phyloP scores from a whole-genome alignment of 2,329 filamentous ascomycete genomes.

The Pseudonectria foliicola region DNA sequence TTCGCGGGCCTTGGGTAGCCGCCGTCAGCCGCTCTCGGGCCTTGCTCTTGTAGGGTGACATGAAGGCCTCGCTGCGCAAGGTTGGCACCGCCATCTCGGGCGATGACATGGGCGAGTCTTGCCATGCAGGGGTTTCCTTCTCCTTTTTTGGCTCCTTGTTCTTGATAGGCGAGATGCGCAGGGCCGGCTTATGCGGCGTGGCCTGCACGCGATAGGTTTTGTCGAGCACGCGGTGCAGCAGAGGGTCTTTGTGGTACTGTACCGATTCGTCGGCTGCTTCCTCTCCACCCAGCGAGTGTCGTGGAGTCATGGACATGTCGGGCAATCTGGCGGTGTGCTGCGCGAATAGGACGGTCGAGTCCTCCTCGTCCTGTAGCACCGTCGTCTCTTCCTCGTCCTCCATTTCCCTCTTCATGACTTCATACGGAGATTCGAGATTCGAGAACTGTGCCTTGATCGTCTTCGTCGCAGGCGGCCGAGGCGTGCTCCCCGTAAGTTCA shows the following conservation, averaged over 20 bases:
- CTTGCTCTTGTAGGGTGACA: conserved; percentile 56
- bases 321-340: conserved; percentile 50
- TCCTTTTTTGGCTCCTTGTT: conserved; percentile 28
- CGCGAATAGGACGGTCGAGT: conserved; percentile 43
- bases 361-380: conserved; percentile 32
- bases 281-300: conserved; percentile 35
- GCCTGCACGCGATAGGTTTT: conserved; percentile 93
- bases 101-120: conserved; percentile 59
- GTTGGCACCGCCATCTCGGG: conserved; percentile 76
- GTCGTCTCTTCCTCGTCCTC: conserved; percentile 36
- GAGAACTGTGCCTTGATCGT: conserved; percentile 49
- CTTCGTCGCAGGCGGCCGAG: conserved; percentile 47
- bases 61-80: conserved; percentile 78
- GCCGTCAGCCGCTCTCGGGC: conserved; percentile 35
- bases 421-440: conserved; percentile 69
- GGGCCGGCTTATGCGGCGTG: conserved; percentile 63
- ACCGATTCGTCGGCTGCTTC: conserved; percentile 27
- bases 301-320: conserved; percentile 57
- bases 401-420: conserved; percentile 62
- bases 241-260: conserved; percentile 55
- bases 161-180: conserved; percentile 40
- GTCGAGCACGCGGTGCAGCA: conserved; percentile 87
- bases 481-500: conserved; percentile 61
- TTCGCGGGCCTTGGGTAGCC: conserved; percentile 48
- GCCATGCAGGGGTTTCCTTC: conserved; percentile 36